phyloP scores from a whole-genome alignment of 768 basidiomycete species.

The Gloeopeniophorella convolvens region DNA sequence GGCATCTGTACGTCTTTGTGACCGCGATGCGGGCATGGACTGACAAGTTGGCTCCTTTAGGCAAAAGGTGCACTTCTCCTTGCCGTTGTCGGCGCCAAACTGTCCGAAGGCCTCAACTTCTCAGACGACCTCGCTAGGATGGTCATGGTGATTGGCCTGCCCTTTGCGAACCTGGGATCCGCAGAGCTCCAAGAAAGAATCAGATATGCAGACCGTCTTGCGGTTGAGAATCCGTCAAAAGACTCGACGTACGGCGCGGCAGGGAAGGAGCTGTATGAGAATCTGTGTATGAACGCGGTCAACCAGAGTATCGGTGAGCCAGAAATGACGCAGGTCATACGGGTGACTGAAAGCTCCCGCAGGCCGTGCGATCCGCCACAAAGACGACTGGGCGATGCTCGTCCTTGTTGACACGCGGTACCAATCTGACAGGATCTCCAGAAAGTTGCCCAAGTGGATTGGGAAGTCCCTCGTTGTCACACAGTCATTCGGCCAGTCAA shows the following conservation, averaged over 20 bases:
- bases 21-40: background rate
- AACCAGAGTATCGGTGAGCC: conserved; percentile 92
- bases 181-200: conserved; percentile 88
- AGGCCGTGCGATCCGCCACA: conserved; percentile 93
- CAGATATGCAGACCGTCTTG: conserved; percentile 69
- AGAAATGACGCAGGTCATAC: background rate
- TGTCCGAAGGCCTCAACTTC: conserved; percentile 85
- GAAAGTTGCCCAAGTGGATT: conserved; percentile 91
- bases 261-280: conserved; percentile 80
- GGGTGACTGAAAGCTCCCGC: background rate
- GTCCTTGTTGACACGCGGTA: conserved; percentile 86
- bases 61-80: conserved; percentile 71
- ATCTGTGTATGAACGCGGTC: conserved; percentile 89
- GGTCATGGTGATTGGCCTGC: conserved; percentile 83
- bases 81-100: conserved; percentile 93
- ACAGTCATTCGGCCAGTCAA: conserved; percentile 15
- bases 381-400: conserved; percentile 86
- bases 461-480: conserved; percentile 32
- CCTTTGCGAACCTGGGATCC: conserved; percentile 89
- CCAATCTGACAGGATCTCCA: conserved; percentile 53
- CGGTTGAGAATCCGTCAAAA: conserved; percentile 46
- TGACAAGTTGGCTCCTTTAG: conserved; percentile 2
- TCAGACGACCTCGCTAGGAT: conserved; percentile 57
- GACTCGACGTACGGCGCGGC: conserved; percentile 27
- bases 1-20: background rate